phyloP scores from a whole-genome alignment of 441 rosid genomes.

The Eruca vesicaria region DNA sequence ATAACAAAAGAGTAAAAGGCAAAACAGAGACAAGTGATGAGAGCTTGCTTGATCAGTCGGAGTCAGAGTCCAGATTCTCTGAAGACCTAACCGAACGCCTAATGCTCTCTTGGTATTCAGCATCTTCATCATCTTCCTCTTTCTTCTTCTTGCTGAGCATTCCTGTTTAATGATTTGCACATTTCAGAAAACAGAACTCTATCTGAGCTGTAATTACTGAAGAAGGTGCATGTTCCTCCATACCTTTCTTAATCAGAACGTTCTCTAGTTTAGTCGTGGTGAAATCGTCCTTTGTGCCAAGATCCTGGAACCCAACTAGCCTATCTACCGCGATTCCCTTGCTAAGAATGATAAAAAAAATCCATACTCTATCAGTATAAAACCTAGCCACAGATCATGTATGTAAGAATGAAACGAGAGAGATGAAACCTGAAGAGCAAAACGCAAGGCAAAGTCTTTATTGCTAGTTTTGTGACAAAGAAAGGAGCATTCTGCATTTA shows the following conservation, averaged over 20 bases:
- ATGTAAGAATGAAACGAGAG: conserved; percentile 2
- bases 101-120: conserved; percentile 47
- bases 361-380: not conserved
- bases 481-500: conserved; percentile 89
- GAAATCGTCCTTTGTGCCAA: conserved; percentile 87
- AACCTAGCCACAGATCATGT: not conserved
- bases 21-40: conserved; percentile 3
- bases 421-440: conserved; percentile 70
- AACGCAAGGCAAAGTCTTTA: conserved; percentile 91
- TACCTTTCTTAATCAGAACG: conserved; percentile 72
- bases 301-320: conserved; percentile 81
- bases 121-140: conserved; percentile 54
- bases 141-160: conserved; percentile 66
- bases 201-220: not conserved
- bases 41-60: conserved; percentile 44
- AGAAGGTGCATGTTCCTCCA: not conserved
- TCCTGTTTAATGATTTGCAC: conserved; percentile 44
- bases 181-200: not conserved
- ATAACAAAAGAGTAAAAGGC: conserved; percentile 1
- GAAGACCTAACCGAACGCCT: conserved; percentile 63
- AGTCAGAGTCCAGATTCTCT: conserved; percentile 58
- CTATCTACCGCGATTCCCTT: conserved; percentile 77
- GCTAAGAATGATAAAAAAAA: conserved; percentile 35
- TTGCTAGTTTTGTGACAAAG: conserved; percentile 79
- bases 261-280: conserved; percentile 52